A percentile compares a stretch with the other conserved stretches of the same genome.
These are phyloP conservation scores for Vanderwaltozyma yarrowii DNA, from an alignment of 805 yeast species.

Conservation along the genomic window DNA sequence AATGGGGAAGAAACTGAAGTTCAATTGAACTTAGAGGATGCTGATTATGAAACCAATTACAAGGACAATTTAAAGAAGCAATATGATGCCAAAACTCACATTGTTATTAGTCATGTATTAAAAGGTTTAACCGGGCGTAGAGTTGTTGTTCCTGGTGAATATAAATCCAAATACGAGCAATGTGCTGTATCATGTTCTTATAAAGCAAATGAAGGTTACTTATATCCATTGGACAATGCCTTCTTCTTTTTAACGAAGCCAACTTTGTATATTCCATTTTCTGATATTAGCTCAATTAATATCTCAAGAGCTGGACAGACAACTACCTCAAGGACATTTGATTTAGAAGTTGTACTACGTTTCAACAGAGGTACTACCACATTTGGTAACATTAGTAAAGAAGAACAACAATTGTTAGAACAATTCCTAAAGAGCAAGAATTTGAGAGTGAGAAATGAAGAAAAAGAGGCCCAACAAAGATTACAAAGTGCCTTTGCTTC, in stretches of 20 bases:
- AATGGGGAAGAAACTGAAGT: conserved; percentile 87
- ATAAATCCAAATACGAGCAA: conserved; percentile 61
- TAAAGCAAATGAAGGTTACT: conserved; percentile 90
- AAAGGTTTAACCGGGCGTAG: conserved; percentile 85
- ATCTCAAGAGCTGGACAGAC: conserved; percentile 86
- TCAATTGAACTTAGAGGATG: conserved; percentile 76
- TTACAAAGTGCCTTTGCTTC: conserved; percentile 66
- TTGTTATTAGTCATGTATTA: conserved; percentile 79
- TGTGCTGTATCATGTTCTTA: conserved; percentile 87
- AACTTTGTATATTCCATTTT: conserved; percentile 78
- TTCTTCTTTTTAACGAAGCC: conserved; percentile 89
- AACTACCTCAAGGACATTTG: conserved; percentile 80
- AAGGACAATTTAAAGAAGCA: conserved; percentile 61
- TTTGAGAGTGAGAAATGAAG: conserved; percentile 76
- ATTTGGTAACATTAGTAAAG: conserved; percentile 82
- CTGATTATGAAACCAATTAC: conserved; percentile 66
- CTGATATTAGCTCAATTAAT: conserved; percentile 65
- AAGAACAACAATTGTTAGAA: conserved; percentile 77
- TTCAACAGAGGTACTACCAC: conserved; percentile 60
- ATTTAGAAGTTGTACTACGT: conserved; percentile 66
- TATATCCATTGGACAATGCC: conserved; percentile 88
- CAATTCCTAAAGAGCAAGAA: conserved; percentile 67
- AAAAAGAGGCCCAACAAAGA: conserved; percentile 75
- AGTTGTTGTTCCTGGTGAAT: conserved; percentile 76
- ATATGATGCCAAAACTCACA: conserved; percentile 77